phyloP scores from a whole-genome alignment of 192 early-diverging fungal genomes.

The Rhizophagus sp. region DNA sequence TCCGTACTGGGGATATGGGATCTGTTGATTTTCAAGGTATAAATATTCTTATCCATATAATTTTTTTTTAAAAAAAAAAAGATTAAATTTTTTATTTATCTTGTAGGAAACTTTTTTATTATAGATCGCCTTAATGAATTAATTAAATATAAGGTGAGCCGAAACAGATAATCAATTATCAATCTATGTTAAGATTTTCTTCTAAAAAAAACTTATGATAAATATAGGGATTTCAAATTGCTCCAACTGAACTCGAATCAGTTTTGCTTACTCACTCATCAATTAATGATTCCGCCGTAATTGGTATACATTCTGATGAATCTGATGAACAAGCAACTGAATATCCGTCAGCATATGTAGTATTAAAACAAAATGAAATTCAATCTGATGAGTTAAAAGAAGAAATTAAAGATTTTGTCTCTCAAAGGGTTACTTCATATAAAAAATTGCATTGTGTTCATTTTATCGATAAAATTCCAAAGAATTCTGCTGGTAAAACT shows the following conservation, averaged over 20 bases:
- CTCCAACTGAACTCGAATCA: constrained; percentile 85
- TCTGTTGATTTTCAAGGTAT: constrained; percentile 60
- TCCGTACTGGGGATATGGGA: constrained; percentile 85
- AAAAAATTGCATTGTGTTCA: constrained; percentile 79
- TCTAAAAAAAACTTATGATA: background rate
- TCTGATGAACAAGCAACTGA: constrained; percentile 64
- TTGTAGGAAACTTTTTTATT: constrained; percentile 52
- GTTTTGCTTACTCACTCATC: constrained; percentile 67
- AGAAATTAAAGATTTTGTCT: constrained; percentile 56
- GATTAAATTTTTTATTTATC: too few species aligned
- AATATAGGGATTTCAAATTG: constrained; percentile 61
- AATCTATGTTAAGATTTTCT: background rate
- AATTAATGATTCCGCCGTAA: constrained; percentile 69
- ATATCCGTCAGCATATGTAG: constrained; percentile 76
- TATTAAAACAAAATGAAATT: constrained; percentile 44
- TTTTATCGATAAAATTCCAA: constrained; percentile 73
- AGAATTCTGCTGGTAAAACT: constrained; percentile 82
- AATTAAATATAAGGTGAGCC: constrained; percentile 86
- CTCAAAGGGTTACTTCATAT: constrained; percentile 63
- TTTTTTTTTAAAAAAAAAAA: constrained; percentile 34
- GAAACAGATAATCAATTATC: background rate
- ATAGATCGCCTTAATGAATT: constrained; percentile 87
- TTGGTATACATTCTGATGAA: constrained; percentile 61
- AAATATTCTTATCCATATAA: too few species aligned
- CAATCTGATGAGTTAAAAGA: constrained; percentile 44